These are phyloP conservation scores for Polychaeton citri DNA, from an alignment of 2,329 filamentous ascomycete genomes.

Conservation along the genomic window DNA sequence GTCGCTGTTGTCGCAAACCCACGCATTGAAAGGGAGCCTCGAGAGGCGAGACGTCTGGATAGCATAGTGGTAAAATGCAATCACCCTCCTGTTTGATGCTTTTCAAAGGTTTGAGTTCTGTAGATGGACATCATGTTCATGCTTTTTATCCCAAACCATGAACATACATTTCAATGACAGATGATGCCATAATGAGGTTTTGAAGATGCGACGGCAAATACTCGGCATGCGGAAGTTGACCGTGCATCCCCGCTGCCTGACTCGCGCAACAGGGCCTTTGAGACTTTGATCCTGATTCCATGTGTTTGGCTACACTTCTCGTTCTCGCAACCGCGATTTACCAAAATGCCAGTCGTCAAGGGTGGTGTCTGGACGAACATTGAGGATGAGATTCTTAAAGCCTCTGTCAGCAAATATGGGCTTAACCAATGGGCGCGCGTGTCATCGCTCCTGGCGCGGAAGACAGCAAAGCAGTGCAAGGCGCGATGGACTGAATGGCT, in stretches of 20 bases:
- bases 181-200: too few relatives aligned
- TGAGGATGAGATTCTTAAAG: constrained; percentile 94
- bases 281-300: not conserved
- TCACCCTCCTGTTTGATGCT: too few relatives aligned
- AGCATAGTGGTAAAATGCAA: too few relatives aligned
- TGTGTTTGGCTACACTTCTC: not conserved
- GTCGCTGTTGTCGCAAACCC: too few relatives aligned
- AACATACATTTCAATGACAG: too few relatives aligned
- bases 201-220: too few relatives aligned
- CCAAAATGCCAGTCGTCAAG: constrained; percentile 51
- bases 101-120: too few relatives aligned
- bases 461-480: constrained; percentile 98
- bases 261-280: not conserved
- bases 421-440: constrained; percentile 98
- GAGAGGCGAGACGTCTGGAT: too few relatives aligned
- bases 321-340: not conserved
- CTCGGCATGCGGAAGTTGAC: too few relatives aligned
- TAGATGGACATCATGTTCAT: too few relatives aligned
- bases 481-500: constrained; percentile 97
- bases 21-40: too few relatives aligned
- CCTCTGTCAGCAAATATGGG: constrained; percentile 85
- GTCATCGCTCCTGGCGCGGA: constrained; percentile 88
- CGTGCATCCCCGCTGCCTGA: not conserved
- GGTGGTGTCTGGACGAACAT: constrained; percentile 58
- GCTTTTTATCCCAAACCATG: too few relatives aligned